Conservation (phyloP, 768 basidiomycete species). For the Suillus ampliporus region DNA sequence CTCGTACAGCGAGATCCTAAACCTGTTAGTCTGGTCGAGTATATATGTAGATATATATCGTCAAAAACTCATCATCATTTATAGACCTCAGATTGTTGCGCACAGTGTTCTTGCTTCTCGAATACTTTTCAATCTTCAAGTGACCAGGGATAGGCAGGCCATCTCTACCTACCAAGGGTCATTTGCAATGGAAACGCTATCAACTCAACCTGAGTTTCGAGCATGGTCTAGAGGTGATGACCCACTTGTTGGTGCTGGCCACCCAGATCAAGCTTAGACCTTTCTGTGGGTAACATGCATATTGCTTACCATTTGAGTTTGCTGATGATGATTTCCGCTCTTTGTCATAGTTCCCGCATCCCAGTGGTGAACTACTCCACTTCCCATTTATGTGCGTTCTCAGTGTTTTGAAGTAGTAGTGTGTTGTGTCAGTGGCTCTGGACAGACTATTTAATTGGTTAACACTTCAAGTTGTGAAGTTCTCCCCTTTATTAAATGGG, state of each 20-base stretch:
- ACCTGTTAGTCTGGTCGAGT: not conserved
- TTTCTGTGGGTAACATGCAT: not conserved
- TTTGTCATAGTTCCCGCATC: not conserved
- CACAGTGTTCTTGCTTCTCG: conserved; percentile 15
- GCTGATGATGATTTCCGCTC: not conserved
- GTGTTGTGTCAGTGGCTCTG: not conserved
- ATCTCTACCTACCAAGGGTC: not conserved
- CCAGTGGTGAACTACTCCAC: not conserved
- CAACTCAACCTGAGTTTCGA: not conserved
- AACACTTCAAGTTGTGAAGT: too few species aligned
- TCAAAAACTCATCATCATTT: not conserved
- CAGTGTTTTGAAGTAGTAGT: not conserved
- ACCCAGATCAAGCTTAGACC: not conserved
- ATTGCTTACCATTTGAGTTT: not conserved
- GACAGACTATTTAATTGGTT: not conserved
- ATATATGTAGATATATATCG: not conserved
- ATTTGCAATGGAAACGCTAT: not conserved
- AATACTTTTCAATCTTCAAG: conserved; percentile 8
- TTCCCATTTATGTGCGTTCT: not conserved
- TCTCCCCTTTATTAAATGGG: not conserved
- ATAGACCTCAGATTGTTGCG: conserved; percentile 8
- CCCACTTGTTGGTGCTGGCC: not conserved
- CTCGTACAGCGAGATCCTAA: not conserved
- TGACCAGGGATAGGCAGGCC: not conserved
- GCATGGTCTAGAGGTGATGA: not conserved